Base-by-base conservation (phyloP, 106 monocot species). In the Dendrobium catenatum region DNA sequence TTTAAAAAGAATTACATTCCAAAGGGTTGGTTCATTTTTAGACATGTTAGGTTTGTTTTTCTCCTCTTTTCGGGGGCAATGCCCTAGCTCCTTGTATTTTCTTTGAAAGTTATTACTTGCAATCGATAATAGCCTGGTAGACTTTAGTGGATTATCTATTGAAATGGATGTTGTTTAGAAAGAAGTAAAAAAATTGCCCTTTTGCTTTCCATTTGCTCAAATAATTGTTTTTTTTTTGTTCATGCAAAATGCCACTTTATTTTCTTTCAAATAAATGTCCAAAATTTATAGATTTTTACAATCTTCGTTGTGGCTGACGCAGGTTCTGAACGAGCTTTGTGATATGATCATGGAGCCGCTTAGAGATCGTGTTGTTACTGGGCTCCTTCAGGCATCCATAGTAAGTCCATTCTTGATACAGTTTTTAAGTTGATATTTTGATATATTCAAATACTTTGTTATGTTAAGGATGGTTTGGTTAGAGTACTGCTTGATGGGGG, bases 341-440 rank as follows among this genome's bases (percentile, higher is more conserved):
- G 92, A 91, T 91, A 75, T 97, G 78, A 94, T 97, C 89, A 82
- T 89, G 64, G 97, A 94, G 80, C 90, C 89, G 83, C 89, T 97
- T 15, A 88, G 97, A 55, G 97, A 97, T 85, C 94, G 94, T 46
- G 55, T 92, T 74, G 97, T 97, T 37, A 92, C 94, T 33, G 97
- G 93, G n/a, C 94, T 97, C 64, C 97, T 97, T 84, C 97, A 97
- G 85, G 92, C 97, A 73, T 97, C 94, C 29, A 79, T 97, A 92
- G 97, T 97, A 83, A 70, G 40, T 46, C 13, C 20, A 78, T 47
- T 44, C 16, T 55, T 40, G 41, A 5, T 55, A 70, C 9, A 68
- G 13, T 70, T 70, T 29, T 15, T 70, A 37, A 37, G 6, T 37
- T 68, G 67, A 29, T 26, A 26, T 68, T 68, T 27, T 33, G 29